Evolutionary conservation across 2,329 filamentous ascomycete genomes (phyloP).

Genomic region (Alternaria dauci): DNA sequence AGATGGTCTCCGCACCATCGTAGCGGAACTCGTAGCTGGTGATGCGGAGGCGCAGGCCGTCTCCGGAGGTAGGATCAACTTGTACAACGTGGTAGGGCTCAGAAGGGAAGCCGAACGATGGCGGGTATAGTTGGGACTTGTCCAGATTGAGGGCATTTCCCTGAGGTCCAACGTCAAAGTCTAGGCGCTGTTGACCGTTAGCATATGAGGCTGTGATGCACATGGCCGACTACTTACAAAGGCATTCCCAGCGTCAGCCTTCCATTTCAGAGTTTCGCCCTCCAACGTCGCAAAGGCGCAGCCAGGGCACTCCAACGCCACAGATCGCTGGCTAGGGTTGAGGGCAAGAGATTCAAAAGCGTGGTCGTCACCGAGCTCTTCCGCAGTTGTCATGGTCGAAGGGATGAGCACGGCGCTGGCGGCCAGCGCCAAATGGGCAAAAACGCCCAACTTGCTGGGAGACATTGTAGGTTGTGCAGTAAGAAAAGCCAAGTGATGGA

Average conservation of each 20-base stretch:
- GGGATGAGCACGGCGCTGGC: constrained; percentile 49
- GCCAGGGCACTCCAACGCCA: constrained; percentile 46
- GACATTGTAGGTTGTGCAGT: constrained; percentile 38
- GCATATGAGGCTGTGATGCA: constrained; percentile 13
- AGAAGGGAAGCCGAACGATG: constrained; percentile 40
- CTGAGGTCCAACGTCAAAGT: constrained; percentile 47
- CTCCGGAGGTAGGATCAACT: constrained; percentile 37
- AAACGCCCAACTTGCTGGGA: constrained; percentile 42
- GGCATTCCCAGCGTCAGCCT: constrained; percentile 42
- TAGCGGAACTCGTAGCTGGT: constrained; percentile 49
- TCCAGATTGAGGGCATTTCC: constrained; percentile 47
- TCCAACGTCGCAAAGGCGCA: constrained; percentile 43
- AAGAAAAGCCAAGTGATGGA: constrained; percentile 18
- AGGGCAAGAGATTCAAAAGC: constrained; percentile 42
- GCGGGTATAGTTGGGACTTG: constrained; percentile 51
- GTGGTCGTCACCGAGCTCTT: constrained; percentile 42
- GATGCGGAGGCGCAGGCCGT: constrained; percentile 43
- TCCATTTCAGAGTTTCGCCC: constrained; percentile 37
- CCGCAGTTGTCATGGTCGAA: constrained; percentile 35
- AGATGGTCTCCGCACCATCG: constrained; percentile 46
- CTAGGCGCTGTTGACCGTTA: constrained; percentile 44
- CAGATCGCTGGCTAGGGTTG: constrained; percentile 44
- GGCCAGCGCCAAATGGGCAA: constrained; percentile 48
- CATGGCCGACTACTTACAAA: constrained; percentile 39
- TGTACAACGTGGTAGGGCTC: constrained; percentile 47